phyloP scores from a whole-genome alignment of 208 protist genomes.

The Trypanosoma boissoni region DNA sequence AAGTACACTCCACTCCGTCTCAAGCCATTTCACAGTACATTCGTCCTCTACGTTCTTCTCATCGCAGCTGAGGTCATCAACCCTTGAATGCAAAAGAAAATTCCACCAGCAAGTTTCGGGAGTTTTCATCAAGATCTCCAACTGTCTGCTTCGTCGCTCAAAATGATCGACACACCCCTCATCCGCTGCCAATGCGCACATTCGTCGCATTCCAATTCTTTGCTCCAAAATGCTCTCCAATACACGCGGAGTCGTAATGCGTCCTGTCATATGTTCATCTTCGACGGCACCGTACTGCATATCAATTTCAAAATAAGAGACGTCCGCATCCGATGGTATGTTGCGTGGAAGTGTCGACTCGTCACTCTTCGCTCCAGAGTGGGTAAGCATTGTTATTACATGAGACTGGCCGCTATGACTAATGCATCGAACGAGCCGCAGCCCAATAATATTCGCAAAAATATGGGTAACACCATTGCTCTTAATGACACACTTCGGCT shows the following conservation, averaged over 20 bases:
- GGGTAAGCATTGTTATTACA: too few species aligned
- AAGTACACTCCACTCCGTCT: slow-evolving; percentile 42
- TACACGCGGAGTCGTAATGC: slow-evolving; percentile 5
- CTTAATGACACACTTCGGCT: neutral
- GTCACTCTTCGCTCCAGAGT: too few species aligned
- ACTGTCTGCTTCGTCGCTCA: slow-evolving; percentile 30
- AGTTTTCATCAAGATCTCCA: slow-evolving; percentile 31
- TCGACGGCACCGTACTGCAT: slow-evolving; percentile 18
- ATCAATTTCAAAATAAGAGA: slow-evolving; percentile 20
- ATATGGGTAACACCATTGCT: slow-evolving; percentile 6
- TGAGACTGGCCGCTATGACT: slow-evolving; percentile 6
- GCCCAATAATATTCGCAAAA: slow-evolving; percentile 24
- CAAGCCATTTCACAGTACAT: slow-evolving; percentile 37
- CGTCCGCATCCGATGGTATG: neutral
- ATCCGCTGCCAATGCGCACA: slow-evolving; percentile 44
- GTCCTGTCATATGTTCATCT: neutral
- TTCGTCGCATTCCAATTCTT: slow-evolving; percentile 26
- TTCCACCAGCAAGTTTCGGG: slow-evolving; percentile 36
- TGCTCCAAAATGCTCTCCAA: slow-evolving; percentile 17
- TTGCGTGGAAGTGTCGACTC: neutral
- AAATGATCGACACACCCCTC: slow-evolving; percentile 42
- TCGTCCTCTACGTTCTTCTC: slow-evolving; percentile 3
- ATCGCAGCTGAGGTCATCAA: slow-evolving; percentile 9
- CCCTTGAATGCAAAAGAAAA: slow-evolving; percentile 33
- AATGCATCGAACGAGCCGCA: slow-evolving; percentile 12